Percentiles rank a stretch among this genome's conserved stretches.
Conservation (phyloP, 2,329 filamentous ascomycete species). For the Plenodomus lindquistii region DNA sequence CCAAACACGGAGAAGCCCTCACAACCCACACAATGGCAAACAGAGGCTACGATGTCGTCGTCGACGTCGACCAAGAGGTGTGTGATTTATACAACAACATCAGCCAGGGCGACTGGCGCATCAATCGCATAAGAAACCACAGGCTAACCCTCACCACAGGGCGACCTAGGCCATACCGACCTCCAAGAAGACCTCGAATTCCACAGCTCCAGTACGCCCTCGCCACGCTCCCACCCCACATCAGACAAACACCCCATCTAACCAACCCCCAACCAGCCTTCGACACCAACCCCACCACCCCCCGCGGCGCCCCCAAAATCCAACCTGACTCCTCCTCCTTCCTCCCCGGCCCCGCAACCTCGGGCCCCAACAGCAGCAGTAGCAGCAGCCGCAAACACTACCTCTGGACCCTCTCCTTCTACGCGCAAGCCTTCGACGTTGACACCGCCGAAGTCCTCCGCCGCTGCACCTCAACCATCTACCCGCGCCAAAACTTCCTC, state of each 20-base stretch:
- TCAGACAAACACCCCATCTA: neutral
- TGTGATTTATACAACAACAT: conserved; percentile 10
- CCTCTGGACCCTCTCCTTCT: conserved; percentile 92
- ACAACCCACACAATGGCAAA: conserved; percentile 64
- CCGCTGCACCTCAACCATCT: conserved; percentile 86
- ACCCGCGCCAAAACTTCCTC: conserved; percentile 90
- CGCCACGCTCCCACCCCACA: neutral
- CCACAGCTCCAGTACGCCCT: conserved; percentile 74
- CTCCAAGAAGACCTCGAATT: conserved; percentile 99
- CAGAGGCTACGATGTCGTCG: conserved; percentile 94
- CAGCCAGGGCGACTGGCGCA: neutral
- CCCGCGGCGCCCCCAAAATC: conserved; percentile 49
- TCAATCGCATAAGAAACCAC: neutral
- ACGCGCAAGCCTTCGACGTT: conserved; percentile 98
- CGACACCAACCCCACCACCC: conserved; percentile 58
- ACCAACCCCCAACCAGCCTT: conserved; percentile 59
- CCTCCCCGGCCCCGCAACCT: conserved; percentile 36
- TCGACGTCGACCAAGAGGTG: conserved; percentile 96
- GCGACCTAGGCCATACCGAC: conserved; percentile 96
- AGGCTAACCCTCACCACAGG: conserved; percentile 58
- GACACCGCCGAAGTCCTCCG: conserved; percentile 87
- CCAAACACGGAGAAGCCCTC: conserved; percentile 11
- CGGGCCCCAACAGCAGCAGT: conserved; percentile 16
- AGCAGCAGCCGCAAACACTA: conserved; percentile 75
- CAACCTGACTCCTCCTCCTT: conserved; percentile 46